Percentiles rank a stretch among this genome's conserved stretches.
phyloP scores from a whole-genome alignment of 2,329 filamentous ascomycete species.

The Akanthomyces muscarius region DNA sequence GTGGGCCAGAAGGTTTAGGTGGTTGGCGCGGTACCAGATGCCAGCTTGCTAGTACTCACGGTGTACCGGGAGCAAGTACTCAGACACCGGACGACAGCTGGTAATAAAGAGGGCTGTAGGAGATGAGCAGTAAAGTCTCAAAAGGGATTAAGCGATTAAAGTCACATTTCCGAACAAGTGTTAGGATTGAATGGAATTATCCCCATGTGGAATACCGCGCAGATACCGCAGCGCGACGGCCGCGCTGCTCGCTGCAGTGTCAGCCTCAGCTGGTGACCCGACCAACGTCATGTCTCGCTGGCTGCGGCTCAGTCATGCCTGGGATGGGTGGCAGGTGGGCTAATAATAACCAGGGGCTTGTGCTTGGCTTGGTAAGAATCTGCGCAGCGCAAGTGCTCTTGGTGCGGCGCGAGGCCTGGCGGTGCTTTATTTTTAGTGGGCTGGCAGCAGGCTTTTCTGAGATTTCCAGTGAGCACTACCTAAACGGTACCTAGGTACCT shows the following conservation, averaged over 20 bases:
- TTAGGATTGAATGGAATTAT: neutral
- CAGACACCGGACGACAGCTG: no score
- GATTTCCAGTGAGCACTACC: neutral
- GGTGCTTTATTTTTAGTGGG: neutral
- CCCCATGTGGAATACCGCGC: neutral
- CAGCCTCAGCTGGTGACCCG: neutral
- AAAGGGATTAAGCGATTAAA: no score
- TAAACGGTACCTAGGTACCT: no score
- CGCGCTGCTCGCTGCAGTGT: neutral
- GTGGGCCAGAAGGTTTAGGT: no score
- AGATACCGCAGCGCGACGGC: neutral
- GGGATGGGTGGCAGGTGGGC: neutral
- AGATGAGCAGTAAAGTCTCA: neutral
- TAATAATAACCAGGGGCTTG: constrained; percentile 1
- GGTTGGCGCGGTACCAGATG: no score
- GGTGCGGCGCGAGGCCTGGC: neutral
- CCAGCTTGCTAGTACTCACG: no score
- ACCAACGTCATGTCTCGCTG: neutral
- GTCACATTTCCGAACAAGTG: neutral
- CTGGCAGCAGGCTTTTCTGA: neutral
- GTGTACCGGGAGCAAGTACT: no score
- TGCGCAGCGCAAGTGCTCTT: neutral
- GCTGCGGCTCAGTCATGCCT: neutral
- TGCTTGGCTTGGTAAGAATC: neutral
- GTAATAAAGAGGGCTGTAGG: neutral